phyloP scores from a whole-genome alignment of 1,139 yeast species.

The Candida glucosophila region DNA sequence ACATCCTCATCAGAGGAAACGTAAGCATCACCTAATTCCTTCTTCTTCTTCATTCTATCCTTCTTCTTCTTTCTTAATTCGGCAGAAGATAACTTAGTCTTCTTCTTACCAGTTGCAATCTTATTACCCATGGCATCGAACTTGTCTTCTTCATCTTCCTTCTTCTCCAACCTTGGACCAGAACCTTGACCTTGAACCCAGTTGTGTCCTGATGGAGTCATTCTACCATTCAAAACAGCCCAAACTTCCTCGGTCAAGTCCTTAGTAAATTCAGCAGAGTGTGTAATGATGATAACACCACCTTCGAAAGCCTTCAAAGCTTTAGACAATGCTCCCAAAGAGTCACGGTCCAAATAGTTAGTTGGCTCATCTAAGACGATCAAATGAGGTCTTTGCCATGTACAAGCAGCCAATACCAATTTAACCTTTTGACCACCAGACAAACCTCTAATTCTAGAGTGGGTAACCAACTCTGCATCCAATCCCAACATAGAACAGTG shows the following conservation, averaged over 20 bases:
- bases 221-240: slow-evolving; percentile 96
- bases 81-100: slow-evolving; percentile 95
- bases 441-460: slow-evolving; percentile 99
- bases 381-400: slow-evolving; percentile 99
- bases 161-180: slow-evolving; percentile 96
- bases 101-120: slow-evolving; percentile 93
- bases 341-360: slow-evolving; percentile 98
- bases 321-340: slow-evolving; percentile 98
- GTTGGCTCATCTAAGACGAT: slow-evolving; percentile 99
- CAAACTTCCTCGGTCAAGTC: slow-evolving; percentile 98
- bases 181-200: slow-evolving; percentile 99
- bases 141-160: slow-evolving; percentile 97
- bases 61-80: slow-evolving; percentile 99
- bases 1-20: slow-evolving; percentile 82
- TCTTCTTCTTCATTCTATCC: slow-evolving; percentile 99
- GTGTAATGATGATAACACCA: slow-evolving; percentile 99
- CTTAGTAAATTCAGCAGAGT: slow-evolving; percentile 99
- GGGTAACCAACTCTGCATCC: slow-evolving; percentile 98
- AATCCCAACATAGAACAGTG: slow-evolving; percentile 98
- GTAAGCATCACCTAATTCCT: slow-evolving; percentile 98
- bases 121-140: slow-evolving; percentile 99
- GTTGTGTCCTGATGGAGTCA: slow-evolving; percentile 99
- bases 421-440: slow-evolving; percentile 99
- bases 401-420: slow-evolving; percentile 99
- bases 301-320: slow-evolving; percentile 98